These are phyloP conservation scores for Gloeopeniophorella convolvens DNA, from an alignment of 768 basidiomycete genomes.

Conservation along the genomic window DNA sequence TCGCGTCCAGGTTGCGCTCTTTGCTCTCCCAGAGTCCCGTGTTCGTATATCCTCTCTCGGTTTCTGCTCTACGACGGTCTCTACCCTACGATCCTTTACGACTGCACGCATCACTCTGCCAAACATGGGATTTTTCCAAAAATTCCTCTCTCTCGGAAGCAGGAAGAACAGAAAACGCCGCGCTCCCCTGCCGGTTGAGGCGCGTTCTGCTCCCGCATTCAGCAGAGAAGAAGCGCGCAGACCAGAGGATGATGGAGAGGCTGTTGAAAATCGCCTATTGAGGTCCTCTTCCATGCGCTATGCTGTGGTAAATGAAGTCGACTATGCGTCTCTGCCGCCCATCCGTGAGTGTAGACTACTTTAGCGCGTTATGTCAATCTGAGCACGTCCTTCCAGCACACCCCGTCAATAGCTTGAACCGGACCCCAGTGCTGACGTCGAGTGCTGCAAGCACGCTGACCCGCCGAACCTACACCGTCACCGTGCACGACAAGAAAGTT, in stretches of 20 bases:
- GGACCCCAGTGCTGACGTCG: conserved; percentile 44
- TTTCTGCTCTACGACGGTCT: not conserved
- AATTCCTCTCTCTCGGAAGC: conserved; percentile 60
- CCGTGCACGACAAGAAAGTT: conserved; percentile 56
- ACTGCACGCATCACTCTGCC: not conserved
- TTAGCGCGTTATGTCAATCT: not conserved
- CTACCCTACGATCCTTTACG: conserved; percentile 13
- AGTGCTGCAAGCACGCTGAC: conserved; percentile 42
- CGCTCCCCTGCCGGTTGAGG: conserved; percentile 7
- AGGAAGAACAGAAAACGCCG: conserved; percentile 48
- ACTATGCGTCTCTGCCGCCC: conserved; percentile 55
- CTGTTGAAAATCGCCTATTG: conserved; percentile 43
- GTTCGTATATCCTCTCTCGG: not conserved
- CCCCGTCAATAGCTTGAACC: conserved; percentile 54
- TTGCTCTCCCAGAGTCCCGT: not conserved
- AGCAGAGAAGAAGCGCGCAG: conserved; percentile 9
- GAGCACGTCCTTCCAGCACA: conserved; percentile 32
- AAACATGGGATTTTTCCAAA: conserved; percentile 64
- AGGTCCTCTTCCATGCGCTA: conserved; percentile 69
- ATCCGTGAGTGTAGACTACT: conserved; percentile 48
- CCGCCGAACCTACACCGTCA: conserved; percentile 66
- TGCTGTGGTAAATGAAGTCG: conserved; percentile 47
- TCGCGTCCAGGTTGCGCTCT: too few relatives aligned
- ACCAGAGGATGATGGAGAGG: conserved; percentile 47
- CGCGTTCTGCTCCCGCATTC: not conserved